Base-by-base conservation (phyloP, 2,329 filamentous ascomycete species). In the Cadophora sp. region DNA sequence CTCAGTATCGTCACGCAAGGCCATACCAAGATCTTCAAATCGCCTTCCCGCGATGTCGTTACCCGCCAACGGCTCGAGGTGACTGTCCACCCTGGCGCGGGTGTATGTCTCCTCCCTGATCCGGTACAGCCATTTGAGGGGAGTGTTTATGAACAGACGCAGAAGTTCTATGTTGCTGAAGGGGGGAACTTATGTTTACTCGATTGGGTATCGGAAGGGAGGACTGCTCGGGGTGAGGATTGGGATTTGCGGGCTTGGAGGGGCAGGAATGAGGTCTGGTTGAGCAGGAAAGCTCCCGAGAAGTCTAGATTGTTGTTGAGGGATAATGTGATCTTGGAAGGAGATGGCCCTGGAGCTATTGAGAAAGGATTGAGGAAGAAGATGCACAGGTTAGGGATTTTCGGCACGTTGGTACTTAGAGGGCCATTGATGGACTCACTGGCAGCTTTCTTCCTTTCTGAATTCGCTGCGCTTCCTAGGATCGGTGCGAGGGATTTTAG, bases 21-120 rank as follows among this genome's bases (percentile, higher is more conserved):
- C 62, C 93, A 94, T 80, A 98, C 96, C 68, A 99, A 98, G 81
- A 89, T 99, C 73, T 98, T 97, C 85, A 97, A 96, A 77, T 91
- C 93, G 0, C 79, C 86, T 58, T 81, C 82, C 64, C 80, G 80
- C 43, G 81, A 85, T 50, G 78, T 87, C 14, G 77, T 86, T 55
- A 91, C 89, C 1, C 82, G 83, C 22, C 89, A 91, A 78, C 81
- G 76, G 0, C 78, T 91, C 66, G 77, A 80, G 14, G 83, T 87
- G 39, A 77, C 78, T 3, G 80, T 91, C 62, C 80, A 82, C 27
- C 73, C 81, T 16, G 81, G 79, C 24, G 86, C 83, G 7, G 85
- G 83, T 0, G 81, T 91, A 16, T 90, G 89, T 74, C 82, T 91
- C 68, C 85, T 98, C 13, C 96, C 96, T 0, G 96, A 99, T 77